A percentile compares a stretch with the other conserved stretches of the same genome.
phyloP scores from a whole-genome alignment of 2,329 filamentous ascomycete genomes.

The Ascocoryne sarcoides region DNA sequence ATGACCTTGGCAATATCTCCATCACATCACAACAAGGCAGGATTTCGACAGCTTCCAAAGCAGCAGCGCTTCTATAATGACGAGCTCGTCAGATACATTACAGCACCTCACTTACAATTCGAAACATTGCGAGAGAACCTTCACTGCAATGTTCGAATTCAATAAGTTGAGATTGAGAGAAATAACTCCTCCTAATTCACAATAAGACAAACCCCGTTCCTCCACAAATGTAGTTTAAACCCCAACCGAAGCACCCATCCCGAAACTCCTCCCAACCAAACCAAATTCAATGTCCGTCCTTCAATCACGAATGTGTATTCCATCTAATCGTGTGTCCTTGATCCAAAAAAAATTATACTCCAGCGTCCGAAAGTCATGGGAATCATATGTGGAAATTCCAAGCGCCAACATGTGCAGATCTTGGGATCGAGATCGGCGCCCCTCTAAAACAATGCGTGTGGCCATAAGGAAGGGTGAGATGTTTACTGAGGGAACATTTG shows the following conservation, averaged over 20 bases:
- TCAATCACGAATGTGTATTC: conserved; percentile 11
- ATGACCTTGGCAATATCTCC: too few relatives aligned
- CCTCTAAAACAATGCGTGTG: conserved; percentile 4
- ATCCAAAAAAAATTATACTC: conserved; percentile 20
- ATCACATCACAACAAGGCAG: too few relatives aligned
- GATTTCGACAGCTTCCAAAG: too few relatives aligned
- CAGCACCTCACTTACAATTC: too few relatives aligned
- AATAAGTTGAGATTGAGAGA: neutral
- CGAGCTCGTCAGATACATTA: too few relatives aligned
- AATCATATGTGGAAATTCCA: conserved; percentile 25
- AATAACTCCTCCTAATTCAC: neutral
- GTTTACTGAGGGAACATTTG: conserved; percentile 55
- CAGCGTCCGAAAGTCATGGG: conserved; percentile 20
- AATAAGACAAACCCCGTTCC: neutral
- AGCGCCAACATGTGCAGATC: conserved; percentile 20
- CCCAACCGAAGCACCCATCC: neutral
- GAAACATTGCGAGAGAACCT: too few relatives aligned
- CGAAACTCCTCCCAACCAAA: conserved; percentile 15
- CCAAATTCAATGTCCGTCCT: too few relatives aligned
- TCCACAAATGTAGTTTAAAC: conserved; percentile 12
- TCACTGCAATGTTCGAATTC: neutral
- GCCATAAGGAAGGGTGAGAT: conserved; percentile 13
- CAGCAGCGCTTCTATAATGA: too few relatives aligned
- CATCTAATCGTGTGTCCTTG: conserved; percentile 10
- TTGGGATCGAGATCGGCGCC: conserved; percentile 9